phyloP scores from a whole-genome alignment of 768 basidiomycete genomes.

The Termitomyces bulborhizus region DNA sequence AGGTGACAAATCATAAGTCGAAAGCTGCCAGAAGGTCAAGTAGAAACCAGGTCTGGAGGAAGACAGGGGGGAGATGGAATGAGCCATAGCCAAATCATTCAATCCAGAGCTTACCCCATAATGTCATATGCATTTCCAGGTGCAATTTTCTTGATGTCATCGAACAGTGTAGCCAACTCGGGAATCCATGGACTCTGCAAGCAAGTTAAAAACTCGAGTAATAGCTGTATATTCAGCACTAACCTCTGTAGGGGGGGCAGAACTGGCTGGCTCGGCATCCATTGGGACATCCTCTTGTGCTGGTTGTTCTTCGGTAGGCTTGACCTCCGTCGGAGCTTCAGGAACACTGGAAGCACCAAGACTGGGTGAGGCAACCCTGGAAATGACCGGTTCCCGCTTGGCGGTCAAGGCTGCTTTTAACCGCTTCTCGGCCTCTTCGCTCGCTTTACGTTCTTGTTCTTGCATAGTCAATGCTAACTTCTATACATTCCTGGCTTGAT shows the following conservation, averaged over 20 bases:
- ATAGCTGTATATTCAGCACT: constrained; percentile 8
- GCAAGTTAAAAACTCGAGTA: constrained; percentile 1
- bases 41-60: constrained; percentile 79
- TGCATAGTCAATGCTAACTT: constrained; percentile 55
- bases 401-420: constrained; percentile 76
- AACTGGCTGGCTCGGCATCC: constrained; percentile 40
- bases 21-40: constrained; percentile 94
- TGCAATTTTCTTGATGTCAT: constrained; percentile 67
- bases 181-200: constrained; percentile 74
- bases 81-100: constrained; percentile 1
- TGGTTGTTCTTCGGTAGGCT: constrained; percentile 19
- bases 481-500: constrained; percentile 25
- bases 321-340: constrained; percentile 22
- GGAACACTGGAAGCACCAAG: constrained; percentile 21
- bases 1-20: constrained; percentile 81
- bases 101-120: constrained; percentile 53
- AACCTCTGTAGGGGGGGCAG: constrained; percentile 33
- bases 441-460: constrained; percentile 63
- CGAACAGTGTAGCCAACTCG: constrained; percentile 65
- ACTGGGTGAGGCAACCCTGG: constrained; percentile 63
- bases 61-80: constrained; percentile 3
- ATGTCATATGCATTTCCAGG: constrained; percentile 58
- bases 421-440: constrained; percentile 74
- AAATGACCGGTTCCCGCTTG: constrained; percentile 62
- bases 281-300: constrained; percentile 39